A percentile compares a stretch with the other conserved stretches of the same genome.
These are phyloP conservation scores for Piper longum DNA, from an alignment of 164 flowering plant species.

Conservation along the genomic window DNA sequence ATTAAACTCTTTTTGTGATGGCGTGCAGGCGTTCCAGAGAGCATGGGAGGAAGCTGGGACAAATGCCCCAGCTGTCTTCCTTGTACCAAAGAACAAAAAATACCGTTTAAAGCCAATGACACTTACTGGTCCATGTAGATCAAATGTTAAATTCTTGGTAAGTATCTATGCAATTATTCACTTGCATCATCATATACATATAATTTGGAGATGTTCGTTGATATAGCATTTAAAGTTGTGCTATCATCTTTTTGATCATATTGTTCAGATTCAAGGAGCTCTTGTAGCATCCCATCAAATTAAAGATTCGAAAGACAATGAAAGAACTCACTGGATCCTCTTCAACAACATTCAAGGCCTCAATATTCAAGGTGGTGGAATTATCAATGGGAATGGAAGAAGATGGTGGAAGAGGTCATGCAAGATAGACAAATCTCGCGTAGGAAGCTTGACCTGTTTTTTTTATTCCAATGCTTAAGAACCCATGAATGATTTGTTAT, in stretches of 20 bases:
- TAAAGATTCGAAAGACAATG: constrained; percentile 33
- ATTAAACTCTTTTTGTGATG: neutral
- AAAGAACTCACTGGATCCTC: constrained; percentile 24
- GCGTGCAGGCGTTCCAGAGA: constrained; percentile 43
- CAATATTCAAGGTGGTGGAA: constrained; percentile 37
- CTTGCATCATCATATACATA: neutral
- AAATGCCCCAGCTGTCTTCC: constrained; percentile 19
- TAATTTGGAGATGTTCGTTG: no score
- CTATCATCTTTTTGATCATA: neutral
- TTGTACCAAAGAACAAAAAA: constrained; percentile 36
- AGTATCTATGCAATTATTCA: neutral
- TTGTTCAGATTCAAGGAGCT: constrained; percentile 44
- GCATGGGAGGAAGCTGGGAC: constrained; percentile 70
- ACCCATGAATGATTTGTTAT: neutral
- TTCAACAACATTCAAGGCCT: constrained; percentile 23
- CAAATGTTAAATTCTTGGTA: constrained; percentile 42
- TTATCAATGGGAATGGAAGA: constrained; percentile 43
- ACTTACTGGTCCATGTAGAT: constrained; percentile 73
- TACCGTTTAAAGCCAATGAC: constrained; percentile 47
- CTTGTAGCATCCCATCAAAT: constrained; percentile 40
- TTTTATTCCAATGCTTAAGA: neutral
- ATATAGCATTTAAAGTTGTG: neutral
- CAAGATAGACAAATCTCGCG: constrained; percentile 16
- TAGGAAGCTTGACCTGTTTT: constrained; percentile 4
- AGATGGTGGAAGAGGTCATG: constrained; percentile 49